These are phyloP conservation scores for Pleurotus ostreatus DNA, from an alignment of 768 basidiomycete genomes.

Conservation along the genomic window DNA sequence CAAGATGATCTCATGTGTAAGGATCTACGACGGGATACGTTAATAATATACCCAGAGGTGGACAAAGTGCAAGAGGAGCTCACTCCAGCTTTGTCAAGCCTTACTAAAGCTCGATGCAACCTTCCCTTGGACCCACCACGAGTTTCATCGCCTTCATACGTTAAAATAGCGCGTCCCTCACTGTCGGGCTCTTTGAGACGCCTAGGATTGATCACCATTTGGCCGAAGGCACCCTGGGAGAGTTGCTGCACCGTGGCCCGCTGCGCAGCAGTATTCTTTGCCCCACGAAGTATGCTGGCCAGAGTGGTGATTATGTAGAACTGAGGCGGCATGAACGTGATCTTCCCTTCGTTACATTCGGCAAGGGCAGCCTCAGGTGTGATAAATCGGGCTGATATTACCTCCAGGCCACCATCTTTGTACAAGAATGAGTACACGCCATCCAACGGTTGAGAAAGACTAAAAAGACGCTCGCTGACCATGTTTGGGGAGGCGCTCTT, in stretches of 20 bases:
- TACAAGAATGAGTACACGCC: not conserved
- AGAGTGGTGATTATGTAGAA: conserved; percentile 67
- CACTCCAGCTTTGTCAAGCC: conserved; percentile 46
- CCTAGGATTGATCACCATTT: conserved; percentile 55
- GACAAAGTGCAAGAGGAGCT: conserved; percentile 19
- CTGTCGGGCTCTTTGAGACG: conserved; percentile 31
- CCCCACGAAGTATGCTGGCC: conserved; percentile 43
- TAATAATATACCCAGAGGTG: not conserved
- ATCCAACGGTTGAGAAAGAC: not conserved
- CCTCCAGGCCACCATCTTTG: conserved; percentile 63
- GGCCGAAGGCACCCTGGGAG: conserved; percentile 55
- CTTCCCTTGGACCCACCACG: conserved; percentile 57
- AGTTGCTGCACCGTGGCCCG: conserved; percentile 40
- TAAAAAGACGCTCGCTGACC: conserved; percentile 23
- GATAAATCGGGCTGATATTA: conserved; percentile 64
- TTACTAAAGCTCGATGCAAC: conserved; percentile 54
- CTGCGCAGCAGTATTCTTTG: conserved; percentile 39
- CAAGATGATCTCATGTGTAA: conserved; percentile 42
- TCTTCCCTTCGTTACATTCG: conserved; percentile 45
- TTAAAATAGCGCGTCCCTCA: conserved; percentile 45
- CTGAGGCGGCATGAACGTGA: conserved; percentile 71
- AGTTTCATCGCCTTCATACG: conserved; percentile 70
- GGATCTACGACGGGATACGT: conserved; percentile 30
- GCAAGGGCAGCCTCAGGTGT: conserved; percentile 49
- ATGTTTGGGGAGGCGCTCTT: conserved; percentile 59